Evolutionary conservation across 2,329 filamentous ascomycete species (phyloP).

Genomic region (Rosellinia necatrix): DNA sequence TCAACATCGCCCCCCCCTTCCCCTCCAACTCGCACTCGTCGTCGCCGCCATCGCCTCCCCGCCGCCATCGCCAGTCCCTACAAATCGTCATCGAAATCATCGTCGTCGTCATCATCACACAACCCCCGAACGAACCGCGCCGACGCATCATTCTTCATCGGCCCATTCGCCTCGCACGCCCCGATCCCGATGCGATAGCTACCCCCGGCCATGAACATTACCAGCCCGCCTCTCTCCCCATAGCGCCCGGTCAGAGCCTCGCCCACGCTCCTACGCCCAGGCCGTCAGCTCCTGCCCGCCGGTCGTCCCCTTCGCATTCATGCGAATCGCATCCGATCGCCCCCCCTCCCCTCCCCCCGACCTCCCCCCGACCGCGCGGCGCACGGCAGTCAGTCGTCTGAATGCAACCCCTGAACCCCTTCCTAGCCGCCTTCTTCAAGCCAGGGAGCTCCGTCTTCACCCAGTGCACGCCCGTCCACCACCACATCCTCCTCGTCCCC

Average conservation of each 20-base stretch:
- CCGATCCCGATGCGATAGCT: no score
- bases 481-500: conserved; percentile 92
- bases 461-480: conserved; percentile 89
- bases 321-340: not conserved
- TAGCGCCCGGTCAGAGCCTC: not conserved
- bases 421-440: conserved; percentile 97
- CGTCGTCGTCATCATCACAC: no score
- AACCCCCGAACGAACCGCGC: not conserved
- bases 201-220: conserved; percentile 8
- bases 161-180: not conserved
- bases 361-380: not conserved
- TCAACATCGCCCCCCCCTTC: no score
- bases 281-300: not conserved
- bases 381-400: conserved; percentile 52
- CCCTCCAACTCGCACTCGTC: no score
- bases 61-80: no score
- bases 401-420: conserved; percentile 99
- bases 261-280: conserved; percentile 2
- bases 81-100: no score
- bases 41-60: not conserved
- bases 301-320: not conserved
- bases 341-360: not conserved
- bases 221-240: not conserved
- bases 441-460: conserved; percentile 75
- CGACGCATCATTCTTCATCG: not conserved